Evolutionary conservation across 306 rosid species (phyloP).

Genomic region (Pachyrhizus erosus): DNA sequence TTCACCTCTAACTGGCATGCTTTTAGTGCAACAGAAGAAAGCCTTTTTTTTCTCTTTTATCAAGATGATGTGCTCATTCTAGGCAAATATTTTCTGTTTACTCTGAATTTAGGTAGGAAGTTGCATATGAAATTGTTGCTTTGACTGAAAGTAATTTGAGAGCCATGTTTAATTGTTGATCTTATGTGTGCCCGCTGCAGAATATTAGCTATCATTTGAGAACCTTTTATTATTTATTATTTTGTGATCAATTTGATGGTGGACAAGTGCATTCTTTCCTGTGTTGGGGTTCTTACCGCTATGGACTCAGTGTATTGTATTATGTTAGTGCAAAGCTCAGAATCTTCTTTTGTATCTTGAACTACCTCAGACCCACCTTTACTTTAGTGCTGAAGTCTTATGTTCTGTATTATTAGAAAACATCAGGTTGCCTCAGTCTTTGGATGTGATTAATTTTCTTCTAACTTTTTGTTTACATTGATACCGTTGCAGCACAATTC

Average conservation of each 20-base stretch:
- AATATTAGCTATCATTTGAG: not conserved
- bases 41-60: slow-evolving; percentile 23
- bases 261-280: not conserved
- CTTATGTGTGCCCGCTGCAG: not conserved
- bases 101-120: not conserved
- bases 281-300: not conserved
- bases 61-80: not conserved
- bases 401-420: slow-evolving; percentile 4
- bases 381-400: slow-evolving; percentile 14
- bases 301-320: not conserved
- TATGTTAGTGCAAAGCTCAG: not conserved
- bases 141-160: not conserved
- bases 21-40: not conserved
- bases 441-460: slow-evolving; percentile 37
- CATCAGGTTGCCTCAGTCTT: not conserved
- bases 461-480: slow-evolving; percentile 44
- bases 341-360: slow-evolving; percentile 5
- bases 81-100: not conserved
- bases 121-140: not conserved
- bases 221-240: not conserved
- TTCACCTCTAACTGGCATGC: slow-evolving; percentile 14
- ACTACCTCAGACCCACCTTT: not conserved
- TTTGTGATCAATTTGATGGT: not conserved
- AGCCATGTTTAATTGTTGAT: slow-evolving; percentile 1
- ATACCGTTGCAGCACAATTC: slow-evolving; percentile 78